Base-by-base conservation (phyloP, 768 basidiomycete species). In the Suillus variegatus region DNA sequence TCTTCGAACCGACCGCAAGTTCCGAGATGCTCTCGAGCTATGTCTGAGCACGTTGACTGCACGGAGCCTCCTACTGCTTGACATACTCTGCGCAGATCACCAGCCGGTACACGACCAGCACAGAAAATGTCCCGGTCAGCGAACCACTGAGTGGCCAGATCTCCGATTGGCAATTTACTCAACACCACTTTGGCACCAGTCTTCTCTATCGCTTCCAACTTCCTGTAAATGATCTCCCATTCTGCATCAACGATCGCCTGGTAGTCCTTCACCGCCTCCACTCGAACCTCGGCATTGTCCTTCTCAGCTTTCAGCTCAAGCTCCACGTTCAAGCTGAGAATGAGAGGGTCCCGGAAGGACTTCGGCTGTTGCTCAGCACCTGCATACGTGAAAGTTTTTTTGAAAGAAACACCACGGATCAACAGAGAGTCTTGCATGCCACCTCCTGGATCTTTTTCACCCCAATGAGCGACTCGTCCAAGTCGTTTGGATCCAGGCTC, bases 311-410 rank as follows among this genome's bases (percentile, higher is more conserved):
- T 99, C 70, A 99, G 84, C 78, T 99, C 97, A 62, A 99, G 87
- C 76, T 99, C 97, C 69, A 99, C 97, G 75, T 99, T 99, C 64
- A 99, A 79, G 74, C 95, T 95, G 20, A 98, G 84, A 64, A 99
- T 89, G 71, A 95, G 89, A 54, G 97, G 95, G 73, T 97, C 74
- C 67, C 81, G 80, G 84, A 99, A 97, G 41, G 86, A 84, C 80
- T 99, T 99, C 51, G 97, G 97, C 75, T 99, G 97, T 78, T 99
- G 97, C 75, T 99, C 97, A 22, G 97, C 97, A 56, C 97, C 97
- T 25, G 97, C 97, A 70, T 99, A 99, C 2, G 95, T 96, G 79
- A 99, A 99, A 0, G 97, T 99, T 82, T 99, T 99, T 79, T 98
- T 98, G 89, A 99, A 99, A 0, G 97, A 89, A 99, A 49, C 97